Conservation (phyloP, 441 rosid species). For the Rhodomyrtus psidioides region DNA sequence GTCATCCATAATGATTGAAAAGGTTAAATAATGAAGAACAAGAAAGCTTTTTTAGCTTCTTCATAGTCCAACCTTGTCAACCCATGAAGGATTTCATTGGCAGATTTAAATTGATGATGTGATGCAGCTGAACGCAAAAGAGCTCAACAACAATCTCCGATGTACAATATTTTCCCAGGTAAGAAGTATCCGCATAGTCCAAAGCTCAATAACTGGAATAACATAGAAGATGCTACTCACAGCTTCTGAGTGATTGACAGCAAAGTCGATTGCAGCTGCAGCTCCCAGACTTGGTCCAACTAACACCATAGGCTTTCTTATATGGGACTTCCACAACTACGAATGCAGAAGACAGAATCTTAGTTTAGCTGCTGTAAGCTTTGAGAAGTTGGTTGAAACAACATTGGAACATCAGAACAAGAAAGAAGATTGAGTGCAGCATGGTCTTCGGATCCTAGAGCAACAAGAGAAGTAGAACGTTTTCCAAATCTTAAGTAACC, state of each 20-base stretch:
- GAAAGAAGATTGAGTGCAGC: background rate
- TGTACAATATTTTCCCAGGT: background rate
- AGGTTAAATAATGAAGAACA: background rate
- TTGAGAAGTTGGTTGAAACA: background rate
- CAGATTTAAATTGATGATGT: background rate
- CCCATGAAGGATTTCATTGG: background rate
- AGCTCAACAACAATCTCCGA: background rate
- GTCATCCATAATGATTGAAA: background rate
- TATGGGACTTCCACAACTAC: conserved; percentile 85
- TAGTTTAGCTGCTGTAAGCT: background rate
- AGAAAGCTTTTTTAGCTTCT: background rate
- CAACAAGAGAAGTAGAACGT: background rate
- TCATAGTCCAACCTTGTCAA: background rate
- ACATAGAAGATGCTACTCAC: conserved; percentile 25
- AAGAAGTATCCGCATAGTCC: background rate
- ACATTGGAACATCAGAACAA: background rate
- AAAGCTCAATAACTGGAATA: background rate
- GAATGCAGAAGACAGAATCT: background rate
- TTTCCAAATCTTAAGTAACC: background rate
- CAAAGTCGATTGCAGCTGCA: conserved; percentile 82
- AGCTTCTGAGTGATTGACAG: conserved; percentile 70
- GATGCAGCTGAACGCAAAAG: background rate
- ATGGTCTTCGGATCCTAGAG: background rate
- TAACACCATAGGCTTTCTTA: conserved; percentile 63
- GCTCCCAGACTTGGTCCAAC: conserved; percentile 98